Percentiles rank a stretch among this genome's conserved stretches.
Evolutionary conservation across 441 rosid species (phyloP).

Genomic region (Adansonia madagascariensis): DNA sequence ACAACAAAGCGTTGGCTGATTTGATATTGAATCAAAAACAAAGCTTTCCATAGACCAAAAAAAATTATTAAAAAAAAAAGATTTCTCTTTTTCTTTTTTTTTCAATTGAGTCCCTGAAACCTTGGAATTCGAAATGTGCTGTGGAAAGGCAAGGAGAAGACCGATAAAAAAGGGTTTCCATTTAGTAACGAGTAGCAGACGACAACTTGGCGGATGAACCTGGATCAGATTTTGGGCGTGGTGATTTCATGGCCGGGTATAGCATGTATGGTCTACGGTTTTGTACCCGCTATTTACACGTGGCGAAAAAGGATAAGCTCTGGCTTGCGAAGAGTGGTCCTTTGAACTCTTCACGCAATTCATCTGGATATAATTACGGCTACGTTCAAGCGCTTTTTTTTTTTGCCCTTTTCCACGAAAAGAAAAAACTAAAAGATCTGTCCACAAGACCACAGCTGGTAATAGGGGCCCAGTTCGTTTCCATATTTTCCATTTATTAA

Average conservation of each 20-base stretch:
- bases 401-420: background rate
- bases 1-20: conserved; percentile 32
- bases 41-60: conserved; percentile 12
- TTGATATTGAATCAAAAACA: conserved; percentile 25
- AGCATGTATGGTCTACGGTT: conserved; percentile 33
- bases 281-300: conserved; percentile 21
- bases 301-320: conserved; percentile 19
- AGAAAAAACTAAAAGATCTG: background rate
- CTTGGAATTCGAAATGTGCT: background rate
- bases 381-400: conserved; percentile 21
- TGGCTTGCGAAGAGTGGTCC: background rate
- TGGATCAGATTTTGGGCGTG: conserved; percentile 38
- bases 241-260: conserved; percentile 34
- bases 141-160: background rate
- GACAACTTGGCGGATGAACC: conserved; percentile 42
- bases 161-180: background rate
- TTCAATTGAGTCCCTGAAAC: background rate
- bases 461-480: background rate
- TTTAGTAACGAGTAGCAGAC: background rate
- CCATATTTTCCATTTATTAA: background rate
- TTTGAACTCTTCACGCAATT: background rate
- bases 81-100: too few relatives aligned
- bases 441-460: background rate
- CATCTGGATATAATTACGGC: conserved; percentile 20
- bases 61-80: background rate